Base-by-base conservation (phyloP, 169 alveolate species). In the Plasmodium fragile region DNA sequence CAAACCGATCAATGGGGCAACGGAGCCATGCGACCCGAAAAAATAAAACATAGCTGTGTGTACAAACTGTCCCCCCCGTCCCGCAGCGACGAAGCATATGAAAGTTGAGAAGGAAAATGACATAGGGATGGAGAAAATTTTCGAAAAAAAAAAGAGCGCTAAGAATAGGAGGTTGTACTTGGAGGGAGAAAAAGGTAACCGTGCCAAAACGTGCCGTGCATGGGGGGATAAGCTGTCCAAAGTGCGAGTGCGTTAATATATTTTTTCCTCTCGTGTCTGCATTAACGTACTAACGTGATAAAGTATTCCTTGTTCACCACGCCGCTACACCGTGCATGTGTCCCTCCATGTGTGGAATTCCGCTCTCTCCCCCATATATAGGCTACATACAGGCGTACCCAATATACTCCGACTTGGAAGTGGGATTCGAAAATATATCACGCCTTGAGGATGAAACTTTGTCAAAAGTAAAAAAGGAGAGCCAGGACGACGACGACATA, bases 401-500 rank as follows among this genome's bases (percentile, higher is more conserved):
- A 1, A 65, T 89, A 4, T 89, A 89, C 71, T 52, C 94, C 22
- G 94, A 89, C 73, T 8, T 79, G n/a, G 94, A 89, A 41, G 90
- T 78, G n/a, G 94, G 94, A 22, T 89, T 89, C 65, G 90, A 89
- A 77, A 78, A 43, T 89, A 89, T 89, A 3, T 78, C 94, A 0
- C 85, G 81, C 32, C 45, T 89, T 11, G 94, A 89, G 72, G 94
- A 89, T 89, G 94, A 89, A 78, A 34, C 49, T 4, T 45, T 89
- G 69, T 89, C 94, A 89, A 77, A 89, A 77, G 82, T 89, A n/a
- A 89, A 89, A 78, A 89, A 89, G 81, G 94, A 89, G 71, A 89
- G 81, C 59, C 94, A 89, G 52, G 94, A 89, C 71, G 94, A 89
- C 78, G 94, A 89, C 78, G 94, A 89, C 41, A 89, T 89, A 8